phyloP scores from a whole-genome alignment of 306 rosid species.

The Spatholobus suberectus region DNA sequence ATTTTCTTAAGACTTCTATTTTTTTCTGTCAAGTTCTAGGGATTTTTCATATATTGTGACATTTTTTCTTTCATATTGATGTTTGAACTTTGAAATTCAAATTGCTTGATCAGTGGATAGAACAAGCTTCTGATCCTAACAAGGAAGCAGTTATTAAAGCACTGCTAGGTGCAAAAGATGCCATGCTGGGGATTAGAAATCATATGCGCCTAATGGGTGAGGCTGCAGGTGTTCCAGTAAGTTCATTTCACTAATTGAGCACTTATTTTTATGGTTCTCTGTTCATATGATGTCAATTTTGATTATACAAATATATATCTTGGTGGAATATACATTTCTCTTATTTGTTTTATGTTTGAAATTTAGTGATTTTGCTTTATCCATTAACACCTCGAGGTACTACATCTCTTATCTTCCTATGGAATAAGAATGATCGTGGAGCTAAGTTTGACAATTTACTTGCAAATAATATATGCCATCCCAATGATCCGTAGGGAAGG shows the following conservation, averaged over 20 bases:
- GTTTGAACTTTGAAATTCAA: constrained; percentile 34
- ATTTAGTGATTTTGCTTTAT: constrained; percentile 4
- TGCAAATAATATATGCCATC: not conserved
- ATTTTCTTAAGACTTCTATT: constrained; percentile 33
- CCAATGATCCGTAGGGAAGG: not conserved
- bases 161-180: constrained; percentile 80
- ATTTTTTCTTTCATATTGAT: constrained; percentile 25
- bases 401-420: not conserved
- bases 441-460: constrained; percentile 16
- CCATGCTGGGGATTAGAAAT: constrained; percentile 81
- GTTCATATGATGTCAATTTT: constrained; percentile 18
- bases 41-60: not conserved
- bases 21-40: not conserved
- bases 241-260: constrained; percentile 44
- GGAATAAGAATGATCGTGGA: constrained; percentile 7
- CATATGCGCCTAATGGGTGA: constrained; percentile 87
- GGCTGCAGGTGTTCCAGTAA: constrained; percentile 97
- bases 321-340: constrained; percentile 18
- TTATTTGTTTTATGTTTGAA: constrained; percentile 10
- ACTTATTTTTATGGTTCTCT: constrained; percentile 31
- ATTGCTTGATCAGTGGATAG: constrained; percentile 75
- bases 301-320: constrained; percentile 10
- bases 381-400: constrained; percentile 11
- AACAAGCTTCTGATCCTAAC: constrained; percentile 69
- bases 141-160: constrained; percentile 66